Conservation (phyloP, 2,329 filamentous ascomycete species). For the Orbilia ellipsospora region DNA sequence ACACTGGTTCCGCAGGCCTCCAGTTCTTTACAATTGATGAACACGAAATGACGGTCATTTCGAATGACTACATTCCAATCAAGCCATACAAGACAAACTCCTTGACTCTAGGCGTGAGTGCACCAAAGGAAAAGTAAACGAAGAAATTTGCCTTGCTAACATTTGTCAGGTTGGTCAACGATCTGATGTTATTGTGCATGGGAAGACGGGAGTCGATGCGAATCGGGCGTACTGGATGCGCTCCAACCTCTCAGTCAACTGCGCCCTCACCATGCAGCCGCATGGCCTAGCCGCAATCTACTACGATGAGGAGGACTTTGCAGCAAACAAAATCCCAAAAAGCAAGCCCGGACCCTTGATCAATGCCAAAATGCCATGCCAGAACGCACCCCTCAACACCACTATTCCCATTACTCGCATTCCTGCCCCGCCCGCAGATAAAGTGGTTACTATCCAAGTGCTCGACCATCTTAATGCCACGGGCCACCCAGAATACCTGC, state of each 20-base stretch:
- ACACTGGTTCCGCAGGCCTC: background rate
- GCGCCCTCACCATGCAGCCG: background rate
- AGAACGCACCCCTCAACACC: too few species aligned
- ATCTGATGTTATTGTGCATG: constrained; percentile 61
- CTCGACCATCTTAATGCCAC: too few species aligned
- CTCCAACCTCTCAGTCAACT: constrained; percentile 8
- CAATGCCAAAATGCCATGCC: too few species aligned
- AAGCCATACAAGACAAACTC: constrained; percentile 65
- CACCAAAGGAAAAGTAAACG: constrained; percentile 36
- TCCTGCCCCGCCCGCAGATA: too few species aligned
- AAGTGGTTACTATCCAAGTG: too few species aligned
- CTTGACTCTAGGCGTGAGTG: constrained; percentile 65
- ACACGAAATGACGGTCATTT: constrained; percentile 70
- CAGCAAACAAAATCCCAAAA: too few species aligned
- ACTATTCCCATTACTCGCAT: too few species aligned
- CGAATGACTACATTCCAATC: constrained; percentile 71
- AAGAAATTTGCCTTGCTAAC: constrained; percentile 59
- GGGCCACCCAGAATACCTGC: too few species aligned
- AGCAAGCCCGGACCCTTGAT: too few species aligned
- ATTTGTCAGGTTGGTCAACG: constrained; percentile 60
- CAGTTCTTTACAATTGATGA: constrained; percentile 63
- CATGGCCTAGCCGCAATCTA: background rate
- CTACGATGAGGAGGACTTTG: too few species aligned
- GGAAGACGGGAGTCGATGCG: background rate
- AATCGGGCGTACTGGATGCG: constrained; percentile 60